Evolutionary conservation across 1,284 basidiomycete genomes (phyloP).

Genomic region (Fomitopsis pinicola): DNA sequence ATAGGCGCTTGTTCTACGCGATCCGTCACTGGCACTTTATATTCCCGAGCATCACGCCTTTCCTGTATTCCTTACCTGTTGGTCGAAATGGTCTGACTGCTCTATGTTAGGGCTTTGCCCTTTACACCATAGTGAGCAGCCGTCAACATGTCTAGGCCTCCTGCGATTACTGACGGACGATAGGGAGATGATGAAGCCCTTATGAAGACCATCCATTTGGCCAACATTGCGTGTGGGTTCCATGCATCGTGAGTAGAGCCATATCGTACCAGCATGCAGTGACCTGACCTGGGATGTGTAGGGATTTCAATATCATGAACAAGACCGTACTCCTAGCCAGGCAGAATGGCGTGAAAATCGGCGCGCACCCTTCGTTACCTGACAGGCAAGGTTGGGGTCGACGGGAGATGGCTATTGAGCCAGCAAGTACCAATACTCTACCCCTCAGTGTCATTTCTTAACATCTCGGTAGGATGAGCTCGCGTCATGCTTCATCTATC

Average conservation of each 20-base stretch:
- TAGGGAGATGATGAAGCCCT: conserved; percentile 58
- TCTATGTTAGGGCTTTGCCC: conserved; percentile 40
- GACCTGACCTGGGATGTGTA: conserved; percentile 14
- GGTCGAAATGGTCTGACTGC: too few relatives aligned
- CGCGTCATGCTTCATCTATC: conserved; percentile 53
- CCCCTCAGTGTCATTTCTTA: not conserved
- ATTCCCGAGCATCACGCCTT: too few relatives aligned
- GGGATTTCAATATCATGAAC: conserved; percentile 61
- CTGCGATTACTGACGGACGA: not conserved
- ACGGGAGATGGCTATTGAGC: conserved; percentile 56
- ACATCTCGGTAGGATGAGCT: conserved; percentile 43
- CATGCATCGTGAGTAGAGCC: conserved; percentile 47
- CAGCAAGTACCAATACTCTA: conserved; percentile 27
- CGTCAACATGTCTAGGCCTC: too few relatives aligned
- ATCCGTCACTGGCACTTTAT: too few relatives aligned
- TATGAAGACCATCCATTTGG: conserved; percentile 60
- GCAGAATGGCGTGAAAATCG: conserved; percentile 44
- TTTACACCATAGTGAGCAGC: conserved; percentile 40
- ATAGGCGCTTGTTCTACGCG: too few relatives aligned
- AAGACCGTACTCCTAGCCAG: conserved; percentile 54
- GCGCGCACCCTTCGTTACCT: conserved; percentile 61
- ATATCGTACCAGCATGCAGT: not conserved
- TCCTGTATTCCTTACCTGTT: too few relatives aligned
- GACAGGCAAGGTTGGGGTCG: conserved; percentile 62
- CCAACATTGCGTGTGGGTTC: conserved; percentile 63